Percentiles rank a stretch among this genome's conserved stretches.
Conservation (phyloP, 805 yeast species). For the Sungouiella thailandica region DNA sequence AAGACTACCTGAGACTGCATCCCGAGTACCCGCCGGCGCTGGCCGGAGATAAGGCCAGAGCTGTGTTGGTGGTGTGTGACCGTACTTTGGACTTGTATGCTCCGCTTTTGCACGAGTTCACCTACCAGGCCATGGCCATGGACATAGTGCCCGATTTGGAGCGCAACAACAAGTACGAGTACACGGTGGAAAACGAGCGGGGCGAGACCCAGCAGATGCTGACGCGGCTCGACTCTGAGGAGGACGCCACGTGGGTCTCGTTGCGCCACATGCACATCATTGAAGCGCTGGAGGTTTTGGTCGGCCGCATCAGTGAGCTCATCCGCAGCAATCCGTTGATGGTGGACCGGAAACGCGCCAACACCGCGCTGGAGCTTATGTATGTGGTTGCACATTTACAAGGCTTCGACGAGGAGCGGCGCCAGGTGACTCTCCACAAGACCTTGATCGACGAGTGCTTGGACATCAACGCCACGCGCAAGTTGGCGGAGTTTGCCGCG, state of each 20-base stretch:
- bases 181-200: conserved; percentile 50
- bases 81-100: conserved; percentile 78
- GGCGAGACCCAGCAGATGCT: conserved; percentile 28
- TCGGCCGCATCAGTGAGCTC: conserved; percentile 56
- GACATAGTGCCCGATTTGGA: conserved; percentile 52
- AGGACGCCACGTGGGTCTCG: conserved; percentile 69
- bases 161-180: conserved; percentile 43
- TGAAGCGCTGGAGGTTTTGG: conserved; percentile 62
- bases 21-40: conserved; percentile 58
- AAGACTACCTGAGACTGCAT: conserved; percentile 67
- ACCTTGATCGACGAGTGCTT: conserved; percentile 62
- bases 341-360: conserved; percentile 61
- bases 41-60: conserved; percentile 53
- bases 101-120: conserved; percentile 84
- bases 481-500: conserved; percentile 62
- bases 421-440: conserved; percentile 55
- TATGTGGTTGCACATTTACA: conserved; percentile 68
- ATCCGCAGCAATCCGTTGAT: conserved; percentile 69
- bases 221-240: conserved; percentile 48
- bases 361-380: conserved; percentile 64
- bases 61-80: conserved; percentile 74
- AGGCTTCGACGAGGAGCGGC: conserved; percentile 64
- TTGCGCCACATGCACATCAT: conserved; percentile 72
- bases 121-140: conserved; percentile 87
- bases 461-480: conserved; percentile 50